phyloP scores from a whole-genome alignment of 2,329 filamentous ascomycete genomes.

The Camillea tinctor region DNA sequence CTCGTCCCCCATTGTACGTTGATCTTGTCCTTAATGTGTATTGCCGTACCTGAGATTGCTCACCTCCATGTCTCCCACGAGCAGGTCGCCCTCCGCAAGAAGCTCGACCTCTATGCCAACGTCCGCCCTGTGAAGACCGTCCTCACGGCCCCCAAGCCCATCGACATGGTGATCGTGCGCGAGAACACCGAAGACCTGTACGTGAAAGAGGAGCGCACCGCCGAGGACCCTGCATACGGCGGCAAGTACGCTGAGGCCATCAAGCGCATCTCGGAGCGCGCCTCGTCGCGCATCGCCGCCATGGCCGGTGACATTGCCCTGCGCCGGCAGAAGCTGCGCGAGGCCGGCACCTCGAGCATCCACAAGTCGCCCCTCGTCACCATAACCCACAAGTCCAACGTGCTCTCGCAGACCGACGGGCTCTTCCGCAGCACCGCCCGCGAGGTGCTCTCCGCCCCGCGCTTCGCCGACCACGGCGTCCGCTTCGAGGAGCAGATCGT shows the following conservation, averaged over 20 bases:
- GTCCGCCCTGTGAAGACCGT: conserved; percentile 92
- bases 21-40: not conserved
- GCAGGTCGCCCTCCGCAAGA: conserved; percentile 81
- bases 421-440: conserved; percentile 84
- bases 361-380: conserved; percentile 77
- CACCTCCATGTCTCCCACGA: not conserved
- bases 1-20: conserved; percentile 77
- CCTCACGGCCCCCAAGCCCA: conserved; percentile 61
- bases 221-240: conserved; percentile 62
- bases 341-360: conserved; percentile 54
- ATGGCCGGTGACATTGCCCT: conserved; percentile 96
- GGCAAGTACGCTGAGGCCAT: conserved; percentile 94
- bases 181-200: conserved; percentile 99
- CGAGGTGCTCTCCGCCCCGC: conserved; percentile 64
- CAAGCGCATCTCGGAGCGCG: conserved; percentile 90
- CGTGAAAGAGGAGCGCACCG: conserved; percentile 93
- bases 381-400: conserved; percentile 98
- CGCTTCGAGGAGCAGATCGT: conserved; percentile 95
- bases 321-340: conserved; percentile 77
- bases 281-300: conserved; percentile 79
- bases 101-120: conserved; percentile 93
- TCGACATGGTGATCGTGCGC: conserved; percentile 96
- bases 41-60: not conserved
- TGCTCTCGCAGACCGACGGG: conserved; percentile 92
- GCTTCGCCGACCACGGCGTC: conserved; percentile 57